Evolutionary conservation across 495 filamentous ascomycete species (phyloP).

Genomic region (Chaetomium fimeti): DNA sequence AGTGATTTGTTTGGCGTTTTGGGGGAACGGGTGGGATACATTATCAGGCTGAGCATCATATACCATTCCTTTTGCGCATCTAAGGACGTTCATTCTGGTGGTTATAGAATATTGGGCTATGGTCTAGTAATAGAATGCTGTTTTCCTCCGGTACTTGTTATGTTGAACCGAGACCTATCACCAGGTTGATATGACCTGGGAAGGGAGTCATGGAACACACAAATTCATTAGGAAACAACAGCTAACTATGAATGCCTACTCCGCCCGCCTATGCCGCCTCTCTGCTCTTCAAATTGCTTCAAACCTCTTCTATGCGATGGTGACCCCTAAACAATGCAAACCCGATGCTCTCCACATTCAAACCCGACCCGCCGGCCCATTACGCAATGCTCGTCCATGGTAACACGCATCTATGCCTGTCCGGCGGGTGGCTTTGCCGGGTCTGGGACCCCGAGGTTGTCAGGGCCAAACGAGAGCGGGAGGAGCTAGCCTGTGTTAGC

Average conservation of each 20-base stretch:
- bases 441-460: conserved; percentile 41
- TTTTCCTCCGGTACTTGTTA: background rate
- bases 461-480: conserved; percentile 71
- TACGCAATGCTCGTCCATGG: background rate
- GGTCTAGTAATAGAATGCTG: background rate
- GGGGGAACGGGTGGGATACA: background rate
- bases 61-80: conserved; percentile 16
- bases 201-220: too few relatives aligned
- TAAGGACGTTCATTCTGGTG: conserved; percentile 2
- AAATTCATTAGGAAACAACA: too few relatives aligned
- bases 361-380: background rate
- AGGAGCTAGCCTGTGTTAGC: conserved; percentile 51
- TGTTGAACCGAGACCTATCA: background rate
- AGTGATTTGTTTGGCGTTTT: conserved; percentile 3
- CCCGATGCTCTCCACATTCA: background rate
- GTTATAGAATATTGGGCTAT: background rate
- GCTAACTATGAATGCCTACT: background rate
- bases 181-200: too few relatives aligned
- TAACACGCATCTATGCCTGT: background rate
- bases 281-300: background rate
- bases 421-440: conserved; percentile 5
- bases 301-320: background rate
- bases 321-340: background rate
- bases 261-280: background rate
- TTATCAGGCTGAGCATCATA: conserved; percentile 6